Percentiles rank a stretch among this genome's conserved stretches.
Evolutionary conservation across 179 eudicot species (phyloP).

Genomic region (Monotropa hypopitys): DNA sequence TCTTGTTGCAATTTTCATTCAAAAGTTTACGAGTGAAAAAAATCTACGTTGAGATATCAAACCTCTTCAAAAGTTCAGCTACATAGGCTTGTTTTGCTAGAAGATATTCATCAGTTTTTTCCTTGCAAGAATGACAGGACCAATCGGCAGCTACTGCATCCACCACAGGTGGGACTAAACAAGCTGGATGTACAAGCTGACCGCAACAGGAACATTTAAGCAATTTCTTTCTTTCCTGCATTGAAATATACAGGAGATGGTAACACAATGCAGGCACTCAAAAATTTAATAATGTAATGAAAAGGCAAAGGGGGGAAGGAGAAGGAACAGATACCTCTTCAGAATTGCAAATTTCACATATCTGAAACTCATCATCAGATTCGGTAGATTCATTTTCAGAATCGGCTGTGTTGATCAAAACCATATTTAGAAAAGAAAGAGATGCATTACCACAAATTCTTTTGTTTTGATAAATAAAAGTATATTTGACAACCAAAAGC

Average conservation of each 20-base stretch:
- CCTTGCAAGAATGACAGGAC: constrained; percentile 89
- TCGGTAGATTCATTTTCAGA: constrained; percentile 55
- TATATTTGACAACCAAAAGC: no score
- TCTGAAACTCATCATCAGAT: constrained; percentile 98
- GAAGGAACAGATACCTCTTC: constrained; percentile 53
- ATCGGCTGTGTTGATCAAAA: constrained; percentile 48
- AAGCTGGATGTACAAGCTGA: constrained; percentile 76
- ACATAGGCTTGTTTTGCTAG: constrained; percentile 58
- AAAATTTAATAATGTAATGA: constrained; percentile 5
- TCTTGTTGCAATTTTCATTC: not conserved
- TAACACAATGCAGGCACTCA: constrained; percentile 1
- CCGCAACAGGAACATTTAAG: constrained; percentile 84
- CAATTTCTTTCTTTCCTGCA: constrained; percentile 87
- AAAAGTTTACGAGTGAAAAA: not conserved
- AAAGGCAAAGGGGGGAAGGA: not conserved
- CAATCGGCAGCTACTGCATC: constrained; percentile 56
- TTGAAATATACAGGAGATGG: constrained; percentile 8
- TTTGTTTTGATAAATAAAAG: no score
- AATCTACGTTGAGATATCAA: not conserved
- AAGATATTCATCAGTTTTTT: constrained; percentile 83
- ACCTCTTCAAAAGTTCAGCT: constrained; percentile 77
- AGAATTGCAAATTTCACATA: constrained; percentile 78
- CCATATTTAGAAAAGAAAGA: constrained; percentile 4
- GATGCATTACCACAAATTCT: not conserved
- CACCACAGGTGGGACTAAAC: constrained; percentile 60